Base-by-base conservation (phyloP, 441 rosid species). In the Pelargonium citronellum region DNA sequence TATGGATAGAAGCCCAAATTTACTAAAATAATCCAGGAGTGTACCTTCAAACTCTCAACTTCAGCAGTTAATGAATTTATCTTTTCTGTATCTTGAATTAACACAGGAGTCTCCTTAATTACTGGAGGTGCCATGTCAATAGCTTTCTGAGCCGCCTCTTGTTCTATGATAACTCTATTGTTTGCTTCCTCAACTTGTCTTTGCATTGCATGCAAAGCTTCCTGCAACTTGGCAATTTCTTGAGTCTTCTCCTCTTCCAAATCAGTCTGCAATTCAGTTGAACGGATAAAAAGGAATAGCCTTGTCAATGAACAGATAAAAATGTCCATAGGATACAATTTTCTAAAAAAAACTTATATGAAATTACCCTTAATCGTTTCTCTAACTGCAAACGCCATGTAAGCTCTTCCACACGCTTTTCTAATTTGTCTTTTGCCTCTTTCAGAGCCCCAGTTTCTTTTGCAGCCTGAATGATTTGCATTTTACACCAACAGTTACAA, bases 41-140 rank as follows among this genome's bases (percentile, higher is more conserved):
- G 15, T 83, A 91, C 96, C 96, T 88, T 88, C 72, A 89, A 71
- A 74, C 72, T 81, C 71, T 84, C 79, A 63, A 89, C 83, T 74
- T 89, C 87, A 16, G 75, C 81, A 51, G 73, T 67, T 78, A 86
- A 87, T 49, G 80, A 64, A 74, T 81, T 85, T 9, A 81, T 68
- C 65, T 72, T 67, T 71, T 83, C 81, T 39, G 81, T 69, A 69
- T 82, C 85, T 43, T 74, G 81, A 64, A 63, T 37, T 53, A 79
- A 69, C 66, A 67, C 71, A 19, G 72, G 63, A 64, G 74, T 66
- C 3, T 86, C 87, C 20, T 77, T 71, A 30, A 74, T 75, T 41
- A 46, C 55, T 68, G 77, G 70, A 62, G 71, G 77, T 64, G 75
- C 79, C 27, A 53, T 67, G 41, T 71, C 83, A 69, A 63, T 67